Base-by-base conservation (phyloP, 2,329 filamentous ascomycete species). In the Pyrenophora graminea region DNA sequence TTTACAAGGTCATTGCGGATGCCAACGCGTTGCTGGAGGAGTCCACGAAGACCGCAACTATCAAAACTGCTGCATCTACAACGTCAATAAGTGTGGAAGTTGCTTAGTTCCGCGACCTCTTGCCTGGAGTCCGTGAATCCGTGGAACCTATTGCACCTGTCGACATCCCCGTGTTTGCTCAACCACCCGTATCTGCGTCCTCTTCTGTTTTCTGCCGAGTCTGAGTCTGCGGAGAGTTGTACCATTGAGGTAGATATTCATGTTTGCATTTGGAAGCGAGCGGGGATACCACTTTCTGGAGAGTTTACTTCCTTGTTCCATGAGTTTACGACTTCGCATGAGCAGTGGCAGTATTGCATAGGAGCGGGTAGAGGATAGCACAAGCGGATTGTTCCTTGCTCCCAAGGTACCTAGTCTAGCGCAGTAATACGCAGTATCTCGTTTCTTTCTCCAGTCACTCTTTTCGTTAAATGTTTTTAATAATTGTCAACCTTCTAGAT, bases 121-220 rank as follows among this genome's bases (percentile, higher is more conserved):
- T 23, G 23, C 27, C 18, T 25, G 36, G 13, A 34, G 33, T 38
- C 39, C 6, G 18, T 19, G 8, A 32, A 12, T 48, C 25, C 21
- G 39, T 23, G 27, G 45, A 3, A 15, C 45, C 45, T 9, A 42
- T 19, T 10, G 12, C 19, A 31, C 30, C 23, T 21, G 33, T 25
- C 27, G 15, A 17, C 23, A 13, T 45, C 23, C 34, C 19, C 38
- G 10, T 18, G 6, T 17, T 18, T 48, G 6, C 38, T 19, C n/a
- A 21, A 15, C 5, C 45, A 42, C 25, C 41, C 13, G 9, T 21
- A 25, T 42, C 23, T 10, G 23, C 31, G 3, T 31, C 48, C n/a
- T 38, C 25, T 21, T 43, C 32, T 41, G 33, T 23, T 45, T 19
- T 44, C 21, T 41, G 84, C 79, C 19, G 86, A 90, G 65, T 47